Percentiles rank a stretch among this genome's conserved stretches.
These are phyloP conservation scores for Lactarius sanguifluus DNA, from an alignment of 768 basidiomycete genomes.

Conservation along the genomic window DNA sequence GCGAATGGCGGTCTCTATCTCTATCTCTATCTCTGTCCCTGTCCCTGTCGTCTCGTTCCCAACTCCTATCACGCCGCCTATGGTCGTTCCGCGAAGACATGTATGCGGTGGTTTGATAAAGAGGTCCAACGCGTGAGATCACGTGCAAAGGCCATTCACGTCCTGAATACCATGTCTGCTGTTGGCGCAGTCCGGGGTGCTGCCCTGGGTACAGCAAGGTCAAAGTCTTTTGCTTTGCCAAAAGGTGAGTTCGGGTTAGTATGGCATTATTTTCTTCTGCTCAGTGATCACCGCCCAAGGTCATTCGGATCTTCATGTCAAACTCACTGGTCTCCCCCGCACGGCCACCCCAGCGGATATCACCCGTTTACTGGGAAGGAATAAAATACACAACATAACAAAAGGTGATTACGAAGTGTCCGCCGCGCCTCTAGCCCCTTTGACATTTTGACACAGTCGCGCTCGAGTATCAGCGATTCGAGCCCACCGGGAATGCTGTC, in stretches of 20 bases:
- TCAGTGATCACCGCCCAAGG: constrained; percentile 7
- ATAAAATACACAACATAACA: constrained; percentile 21
- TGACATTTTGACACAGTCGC: constrained; percentile 43
- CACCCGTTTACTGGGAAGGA: constrained; percentile 21
- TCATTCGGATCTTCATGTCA: constrained; percentile 21
- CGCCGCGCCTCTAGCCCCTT: not conserved
- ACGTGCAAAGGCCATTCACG: constrained; percentile 10
- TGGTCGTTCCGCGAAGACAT: constrained; percentile 40
- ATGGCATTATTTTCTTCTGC: not conserved
- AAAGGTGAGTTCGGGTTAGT: not conserved
- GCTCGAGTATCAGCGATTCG: constrained; percentile 59
- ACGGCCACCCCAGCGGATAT: constrained; percentile 27
- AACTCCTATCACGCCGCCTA: constrained; percentile 35
- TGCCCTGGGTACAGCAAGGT: not conserved
- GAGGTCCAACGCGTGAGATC: constrained; percentile 11
- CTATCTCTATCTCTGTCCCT: constrained; percentile 28
- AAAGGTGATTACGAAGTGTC: constrained; percentile 13
- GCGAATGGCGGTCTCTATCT: constrained; percentile 27
- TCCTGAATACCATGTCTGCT: constrained; percentile 17
- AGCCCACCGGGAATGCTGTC: constrained; percentile 57
- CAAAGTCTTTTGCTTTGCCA: not conserved
- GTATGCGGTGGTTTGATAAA: not conserved
- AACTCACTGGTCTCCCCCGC: constrained; percentile 24
- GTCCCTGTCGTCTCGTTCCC: constrained; percentile 33
- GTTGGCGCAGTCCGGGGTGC: constrained; percentile 1